These are phyloP conservation scores for Debaryomyces coudertii DNA, from an alignment of 1,139 yeast genomes.

Conservation along the genomic window DNA sequence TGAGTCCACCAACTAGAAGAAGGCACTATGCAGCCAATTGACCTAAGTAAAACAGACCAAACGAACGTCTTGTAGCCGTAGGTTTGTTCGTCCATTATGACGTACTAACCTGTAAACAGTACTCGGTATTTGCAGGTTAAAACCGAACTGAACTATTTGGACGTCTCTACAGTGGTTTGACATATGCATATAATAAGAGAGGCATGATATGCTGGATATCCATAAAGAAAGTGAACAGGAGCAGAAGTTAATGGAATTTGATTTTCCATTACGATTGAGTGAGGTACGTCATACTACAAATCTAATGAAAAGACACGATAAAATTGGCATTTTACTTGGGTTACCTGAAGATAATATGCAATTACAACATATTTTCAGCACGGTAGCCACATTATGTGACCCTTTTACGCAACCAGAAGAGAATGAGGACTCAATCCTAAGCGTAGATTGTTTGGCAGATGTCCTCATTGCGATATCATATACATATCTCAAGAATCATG, in stretches of 20 bases:
- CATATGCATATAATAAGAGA: constrained; percentile 1
- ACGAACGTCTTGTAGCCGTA: too few relatives aligned
- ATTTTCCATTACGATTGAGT: constrained; percentile 27
- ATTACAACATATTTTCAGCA: constrained; percentile 25
- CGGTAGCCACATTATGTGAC: constrained; percentile 55
- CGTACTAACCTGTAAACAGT: neutral
- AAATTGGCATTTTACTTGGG: constrained; percentile 22
- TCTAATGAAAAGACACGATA: constrained; percentile 26
- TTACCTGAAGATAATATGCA: constrained; percentile 23
- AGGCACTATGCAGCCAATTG: too few relatives aligned
- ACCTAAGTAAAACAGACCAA: too few relatives aligned
- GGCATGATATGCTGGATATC: constrained; percentile 30
- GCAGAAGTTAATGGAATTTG: constrained; percentile 27
- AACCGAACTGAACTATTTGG: neutral
- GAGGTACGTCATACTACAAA: constrained; percentile 17
- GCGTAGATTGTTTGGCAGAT: constrained; percentile 58
- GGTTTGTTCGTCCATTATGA: neutral
- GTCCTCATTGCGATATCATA: constrained; percentile 48
- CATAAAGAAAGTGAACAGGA: constrained; percentile 26
- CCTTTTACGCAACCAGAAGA: constrained; percentile 73
- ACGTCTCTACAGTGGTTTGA: neutral
- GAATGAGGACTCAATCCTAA: constrained; percentile 51
- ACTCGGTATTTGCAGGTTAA: constrained; percentile 6
- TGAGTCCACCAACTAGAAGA: too few relatives aligned
- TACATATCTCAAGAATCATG: constrained; percentile 14